These are phyloP conservation scores for Magnolia sinica DNA, from an alignment of 164 flowering plant genomes.

Conservation along the genomic window DNA sequence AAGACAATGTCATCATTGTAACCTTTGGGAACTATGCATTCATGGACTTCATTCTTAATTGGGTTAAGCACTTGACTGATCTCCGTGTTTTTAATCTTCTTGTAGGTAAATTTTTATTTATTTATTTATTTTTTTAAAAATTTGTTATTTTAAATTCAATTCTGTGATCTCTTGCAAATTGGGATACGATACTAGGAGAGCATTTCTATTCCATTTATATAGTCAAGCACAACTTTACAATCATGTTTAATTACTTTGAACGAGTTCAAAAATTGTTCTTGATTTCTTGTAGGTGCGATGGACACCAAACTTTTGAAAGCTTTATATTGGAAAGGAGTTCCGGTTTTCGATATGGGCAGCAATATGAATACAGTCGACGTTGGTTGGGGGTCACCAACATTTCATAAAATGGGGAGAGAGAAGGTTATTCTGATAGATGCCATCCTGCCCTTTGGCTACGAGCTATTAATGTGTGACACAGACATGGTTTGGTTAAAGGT, in stretches of 20 bases:
- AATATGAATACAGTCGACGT: slow-evolving; percentile 89
- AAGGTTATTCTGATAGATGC: slow-evolving; percentile 82
- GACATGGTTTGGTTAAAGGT: slow-evolving; percentile 99
- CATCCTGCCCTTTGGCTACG: slow-evolving; percentile 81
- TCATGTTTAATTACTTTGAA: neutral
- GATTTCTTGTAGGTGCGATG: slow-evolving; percentile 71
- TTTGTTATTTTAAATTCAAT: neutral
- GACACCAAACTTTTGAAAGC: slow-evolving; percentile 84
- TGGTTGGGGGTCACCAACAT: slow-evolving; percentile 96
- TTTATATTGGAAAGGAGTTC: slow-evolving; percentile 93
- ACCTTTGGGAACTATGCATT: slow-evolving; percentile 98
- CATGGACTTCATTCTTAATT: slow-evolving; percentile 89
- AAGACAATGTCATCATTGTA: slow-evolving; percentile 71
- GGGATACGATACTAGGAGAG: neutral
- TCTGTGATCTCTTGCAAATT: neutral
- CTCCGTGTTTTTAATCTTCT: slow-evolving; percentile 75
- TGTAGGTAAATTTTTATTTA: slow-evolving; percentile 58
- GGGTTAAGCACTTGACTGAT: slow-evolving; percentile 92
- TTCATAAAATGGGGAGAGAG: slow-evolving; percentile 99
- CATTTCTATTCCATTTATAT: neutral
- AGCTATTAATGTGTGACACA: slow-evolving; percentile 95
- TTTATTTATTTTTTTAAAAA: too few species aligned
- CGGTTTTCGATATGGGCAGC: slow-evolving; percentile 97
- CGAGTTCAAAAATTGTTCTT: slow-evolving; percentile 2
- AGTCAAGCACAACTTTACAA: neutral